Percentiles rank a stretch among this genome's conserved stretches.
phyloP scores from a whole-genome alignment of 345 rosid genomes.

The sweet orange (Citrus sinensis) region DVS_A1.0 CM039162.1:23645501-23646000 shows the following conservation, averaged over 20 bases:
- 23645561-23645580: neutral
- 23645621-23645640: neutral
- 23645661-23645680: constrained; percentile 99
- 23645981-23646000: constrained; percentile 99
- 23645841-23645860: constrained; percentile 5
- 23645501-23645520: neutral
- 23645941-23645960: constrained; percentile 97
- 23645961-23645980: constrained; percentile 99
- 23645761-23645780: constrained; percentile 93
- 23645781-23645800: constrained; percentile 97
- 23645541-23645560: neutral
- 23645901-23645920: constrained; percentile 44
- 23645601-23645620: neutral
- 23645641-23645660: constrained; percentile 24
- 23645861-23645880: constrained; percentile 10
- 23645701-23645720: constrained; percentile 97
- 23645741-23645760: constrained; percentile 90
- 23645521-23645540: neutral
- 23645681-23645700: constrained; percentile 86
- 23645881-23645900: constrained; percentile 9
- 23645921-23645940: constrained; percentile 92
- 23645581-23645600: constrained; percentile 1
- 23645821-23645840: constrained; percentile 36
- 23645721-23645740: constrained; percentile 95
- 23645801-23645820: constrained; percentile 97